Percentiles rank a stretch among this genome's conserved stretches.
phyloP scores from a whole-genome alignment of 495 filamentous ascomycete species.

The Haplographium delicatum region DNA sequence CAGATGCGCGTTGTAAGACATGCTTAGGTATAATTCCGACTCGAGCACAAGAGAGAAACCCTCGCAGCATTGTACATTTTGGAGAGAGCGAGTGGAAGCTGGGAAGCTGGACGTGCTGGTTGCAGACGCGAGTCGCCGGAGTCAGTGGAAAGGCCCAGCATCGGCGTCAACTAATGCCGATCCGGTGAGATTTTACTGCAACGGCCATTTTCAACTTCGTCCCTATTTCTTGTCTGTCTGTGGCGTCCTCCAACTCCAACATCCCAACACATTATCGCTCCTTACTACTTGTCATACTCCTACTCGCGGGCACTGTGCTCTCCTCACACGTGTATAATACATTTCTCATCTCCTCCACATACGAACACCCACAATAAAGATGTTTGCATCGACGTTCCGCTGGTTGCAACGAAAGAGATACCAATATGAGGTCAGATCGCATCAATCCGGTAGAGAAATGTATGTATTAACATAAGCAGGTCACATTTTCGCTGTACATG shows the following conservation, averaged over 20 bases:
- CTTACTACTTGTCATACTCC: too few species aligned
- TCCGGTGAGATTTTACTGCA: too few species aligned
- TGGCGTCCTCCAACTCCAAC: neutral
- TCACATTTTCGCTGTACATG: constrained; percentile 83
- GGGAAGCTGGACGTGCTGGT: too few species aligned
- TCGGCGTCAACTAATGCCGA: too few species aligned
- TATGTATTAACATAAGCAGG: constrained; percentile 25
- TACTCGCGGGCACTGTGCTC: too few species aligned
- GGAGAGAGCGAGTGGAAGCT: neutral
- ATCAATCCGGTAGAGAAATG: neutral
- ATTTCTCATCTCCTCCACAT: too few species aligned
- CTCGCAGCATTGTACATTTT: constrained; percentile 26
- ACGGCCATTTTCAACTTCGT: too few species aligned
- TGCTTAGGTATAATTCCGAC: constrained; percentile 1
- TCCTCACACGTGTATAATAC: too few species aligned
- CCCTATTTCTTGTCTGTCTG: neutral
- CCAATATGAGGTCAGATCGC: constrained; percentile 58
- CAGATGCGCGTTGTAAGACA: neutral
- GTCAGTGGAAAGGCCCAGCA: too few species aligned
- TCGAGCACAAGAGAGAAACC: constrained; percentile 16
- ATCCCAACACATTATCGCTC: constrained; percentile 3
- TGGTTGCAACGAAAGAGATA: constrained; percentile 70
- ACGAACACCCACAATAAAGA: constrained; percentile 20
- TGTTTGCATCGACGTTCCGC: constrained; percentile 26
- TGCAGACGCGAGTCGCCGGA: too few species aligned